Evolutionary conservation across 148 eudicot species (phyloP).

Genomic region (Amaranthus palmeri): DNA sequence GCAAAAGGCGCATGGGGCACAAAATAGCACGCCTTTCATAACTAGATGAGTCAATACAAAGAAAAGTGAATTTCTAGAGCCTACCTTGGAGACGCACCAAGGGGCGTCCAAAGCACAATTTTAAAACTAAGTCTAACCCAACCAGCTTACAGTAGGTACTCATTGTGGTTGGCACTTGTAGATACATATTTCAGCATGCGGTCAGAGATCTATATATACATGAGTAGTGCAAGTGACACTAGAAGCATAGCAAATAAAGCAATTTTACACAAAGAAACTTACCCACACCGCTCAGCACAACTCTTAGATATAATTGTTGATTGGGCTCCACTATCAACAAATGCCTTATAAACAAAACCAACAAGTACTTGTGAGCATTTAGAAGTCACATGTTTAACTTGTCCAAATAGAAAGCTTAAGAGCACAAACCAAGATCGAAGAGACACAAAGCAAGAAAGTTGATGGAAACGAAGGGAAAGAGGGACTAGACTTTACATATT

Average conservation of each 20-base stretch:
- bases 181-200: background rate
- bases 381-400: background rate
- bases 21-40: no score
- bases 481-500: background rate
- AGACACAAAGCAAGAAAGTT: background rate
- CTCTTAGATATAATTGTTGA: constrained; percentile 95
- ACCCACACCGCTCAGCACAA: constrained; percentile 99
- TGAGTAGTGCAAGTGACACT: background rate
- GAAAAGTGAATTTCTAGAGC: no score
- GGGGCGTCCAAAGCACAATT: no score
- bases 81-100: no score
- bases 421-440: background rate
- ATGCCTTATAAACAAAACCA: constrained; percentile 54
- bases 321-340: constrained; percentile 99
- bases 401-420: background rate
- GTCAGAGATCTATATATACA: constrained; percentile 2
- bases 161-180: background rate
- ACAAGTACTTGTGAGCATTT: background rate
- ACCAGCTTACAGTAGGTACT: background rate
- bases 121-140: no score
- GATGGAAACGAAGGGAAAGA: background rate
- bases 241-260: background rate
- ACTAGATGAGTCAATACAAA: no score
- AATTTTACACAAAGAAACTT: constrained; percentile 22
- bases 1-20: no score